Evolutionary conservation across 371 early-diverging fungal genomes (phyloP), one percentile per base, ranked within the genome.

Genomic region (Mortierella sp.): DNA sequence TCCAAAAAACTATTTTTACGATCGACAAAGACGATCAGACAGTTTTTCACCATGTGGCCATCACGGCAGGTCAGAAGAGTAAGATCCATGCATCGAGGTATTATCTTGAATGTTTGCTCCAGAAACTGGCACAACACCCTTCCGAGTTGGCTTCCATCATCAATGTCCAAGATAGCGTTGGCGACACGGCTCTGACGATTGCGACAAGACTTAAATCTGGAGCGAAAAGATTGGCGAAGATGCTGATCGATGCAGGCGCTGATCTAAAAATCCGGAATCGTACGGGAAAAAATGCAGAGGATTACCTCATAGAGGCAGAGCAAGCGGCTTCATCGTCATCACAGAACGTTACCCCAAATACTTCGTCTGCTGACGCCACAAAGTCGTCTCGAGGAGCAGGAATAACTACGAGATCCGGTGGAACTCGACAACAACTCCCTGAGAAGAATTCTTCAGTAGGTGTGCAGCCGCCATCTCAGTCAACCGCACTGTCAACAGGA

Each of bases 141-240:
- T 85, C 86, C 0, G 91, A 92, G 60, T 83, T 95, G 67, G 87
- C 90, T 0, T 86, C 91, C 0, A 89, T 98, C 18, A 80, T 97
- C 24, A 93, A 98, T 66, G 87, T 93, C 18, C 92, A 94, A 78
- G 98, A 98, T 70, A 86, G 73, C 11, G 91, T 90, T 45, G 98
- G 98, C 3, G 95, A 98, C 68, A 97, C 98, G 0, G 96, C 98
- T 9, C 72, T 98, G 57, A 95, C 92, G 61, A 90, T 98, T 49
- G 96, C 97, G 1, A 93, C 96, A n/a, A 87, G 94, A 32, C 57
- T 75, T 51, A 60, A 61, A n/a, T 84, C 91, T 12, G 96, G 96
- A 12, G 93, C 93, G 64, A 88, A 91, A 45, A 88, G 87, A 11
- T 69, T 97, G 12, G 91, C 94, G 6, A 86, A 92, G 70, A 77